Conservation (phyloP, 2,329 filamentous ascomycete species). For the Penicillium frequentans region DNA sequence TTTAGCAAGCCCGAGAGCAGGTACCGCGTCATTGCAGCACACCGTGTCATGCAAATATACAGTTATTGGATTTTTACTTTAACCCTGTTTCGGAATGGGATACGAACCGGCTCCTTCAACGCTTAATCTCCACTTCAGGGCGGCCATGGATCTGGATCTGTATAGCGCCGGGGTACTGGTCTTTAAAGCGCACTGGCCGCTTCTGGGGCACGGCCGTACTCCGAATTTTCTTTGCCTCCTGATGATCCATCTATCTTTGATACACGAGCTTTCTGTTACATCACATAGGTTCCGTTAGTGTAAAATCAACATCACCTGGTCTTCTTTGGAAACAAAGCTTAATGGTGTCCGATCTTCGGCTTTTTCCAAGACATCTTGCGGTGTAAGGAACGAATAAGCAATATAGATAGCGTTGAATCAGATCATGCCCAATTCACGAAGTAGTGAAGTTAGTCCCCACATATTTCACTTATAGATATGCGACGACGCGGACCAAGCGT, state of each 20-base stretch:
- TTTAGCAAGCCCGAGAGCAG: constrained; percentile 2
- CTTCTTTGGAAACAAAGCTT: constrained; percentile 56
- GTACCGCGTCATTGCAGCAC: neutral
- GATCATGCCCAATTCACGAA: constrained; percentile 92
- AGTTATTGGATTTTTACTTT: neutral
- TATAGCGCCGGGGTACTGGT: constrained; percentile 32
- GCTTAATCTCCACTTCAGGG: constrained; percentile 64
- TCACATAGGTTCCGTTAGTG: constrained; percentile 78
- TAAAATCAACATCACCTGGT: constrained; percentile 82
- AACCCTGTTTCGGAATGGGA: constrained; percentile 2
- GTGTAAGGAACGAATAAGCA: constrained; percentile 74
- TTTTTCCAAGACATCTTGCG: constrained; percentile 66
- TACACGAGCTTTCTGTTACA: constrained; percentile 72
- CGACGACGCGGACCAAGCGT: neutral
- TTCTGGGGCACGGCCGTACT: constrained; percentile 77
- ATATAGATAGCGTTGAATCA: constrained; percentile 82
- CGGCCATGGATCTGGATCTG: constrained; percentile 28
- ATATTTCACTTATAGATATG: constrained; percentile 1
- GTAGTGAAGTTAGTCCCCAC: constrained; percentile 30
- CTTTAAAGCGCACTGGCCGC: constrained; percentile 72
- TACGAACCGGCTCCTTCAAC: constrained; percentile 80
- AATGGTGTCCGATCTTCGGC: neutral
- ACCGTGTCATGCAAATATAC: constrained; percentile 7
- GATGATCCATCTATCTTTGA: constrained; percentile 72
- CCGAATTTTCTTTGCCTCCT: constrained; percentile 67